These are phyloP conservation scores for Microsporum audouinii DNA, from an alignment of 2,329 filamentous ascomycete species.

Conservation along the genomic window DNA sequence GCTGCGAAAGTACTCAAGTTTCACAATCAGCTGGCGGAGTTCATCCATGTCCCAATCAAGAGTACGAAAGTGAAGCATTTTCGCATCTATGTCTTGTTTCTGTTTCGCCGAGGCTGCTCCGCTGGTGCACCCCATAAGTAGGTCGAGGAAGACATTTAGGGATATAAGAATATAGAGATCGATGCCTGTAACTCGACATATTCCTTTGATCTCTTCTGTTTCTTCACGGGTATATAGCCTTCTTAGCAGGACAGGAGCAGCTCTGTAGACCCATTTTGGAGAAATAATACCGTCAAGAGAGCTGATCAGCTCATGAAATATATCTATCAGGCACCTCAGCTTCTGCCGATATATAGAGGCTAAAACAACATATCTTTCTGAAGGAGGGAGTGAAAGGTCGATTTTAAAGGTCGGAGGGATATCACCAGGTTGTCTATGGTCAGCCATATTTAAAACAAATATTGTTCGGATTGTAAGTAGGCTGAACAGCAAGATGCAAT, in stretches of 20 bases:
- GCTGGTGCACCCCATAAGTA: slow-evolving; percentile 55
- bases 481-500: neutral
- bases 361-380: slow-evolving; percentile 41
- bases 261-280: slow-evolving; percentile 20
- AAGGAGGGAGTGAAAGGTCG: slow-evolving; percentile 44
- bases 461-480: neutral
- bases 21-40: slow-evolving; percentile 40
- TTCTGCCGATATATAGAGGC: slow-evolving; percentile 36
- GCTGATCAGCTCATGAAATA: slow-evolving; percentile 43
- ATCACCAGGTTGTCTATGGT: neutral
- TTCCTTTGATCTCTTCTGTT: slow-evolving; percentile 50
- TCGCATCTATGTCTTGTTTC: slow-evolving; percentile 13
- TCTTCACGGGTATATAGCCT: slow-evolving; percentile 46
- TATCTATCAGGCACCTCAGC: slow-evolving; percentile 33
- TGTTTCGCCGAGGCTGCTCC: slow-evolving; percentile 32
- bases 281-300: slow-evolving; percentile 22
- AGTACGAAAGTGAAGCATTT: slow-evolving; percentile 33
- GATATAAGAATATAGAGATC: slow-evolving; percentile 50
- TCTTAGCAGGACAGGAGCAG: slow-evolving; percentile 40
- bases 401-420: slow-evolving; percentile 36
- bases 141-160: slow-evolving; percentile 53
- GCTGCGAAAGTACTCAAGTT: slow-evolving; percentile 39
- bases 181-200: slow-evolving; percentile 41
- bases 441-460: neutral
- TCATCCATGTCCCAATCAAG: slow-evolving; percentile 46